Evolutionary conservation across 805 yeast species (phyloP).

Genomic region (Suhomyces sp.): DNA sequence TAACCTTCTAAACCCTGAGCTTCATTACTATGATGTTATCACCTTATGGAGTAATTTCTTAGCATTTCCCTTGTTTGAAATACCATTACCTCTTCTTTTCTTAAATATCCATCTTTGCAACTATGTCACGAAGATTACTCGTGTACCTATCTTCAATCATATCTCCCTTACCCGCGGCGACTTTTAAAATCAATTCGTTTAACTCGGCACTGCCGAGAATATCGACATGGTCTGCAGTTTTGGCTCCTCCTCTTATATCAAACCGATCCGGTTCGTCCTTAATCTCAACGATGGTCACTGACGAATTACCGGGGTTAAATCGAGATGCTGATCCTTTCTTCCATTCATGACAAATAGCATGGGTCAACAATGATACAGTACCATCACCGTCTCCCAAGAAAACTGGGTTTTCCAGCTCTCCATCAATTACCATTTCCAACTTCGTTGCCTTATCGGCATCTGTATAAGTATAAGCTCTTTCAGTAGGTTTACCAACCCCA

Average conservation of each 20-base stretch:
- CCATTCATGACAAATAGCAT: conserved; percentile 92
- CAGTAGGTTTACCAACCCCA: conserved; percentile 97
- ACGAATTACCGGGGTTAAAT: conserved; percentile 75
- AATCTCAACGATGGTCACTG: conserved; percentile 84
- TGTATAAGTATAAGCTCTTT: conserved; percentile 83
- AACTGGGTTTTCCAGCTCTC: conserved; percentile 63
- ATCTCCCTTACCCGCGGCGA: conserved; percentile 80
- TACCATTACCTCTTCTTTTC: no score
- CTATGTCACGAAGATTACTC: conserved; percentile 65
- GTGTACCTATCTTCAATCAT: conserved; percentile 57
- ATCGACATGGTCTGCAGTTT: conserved; percentile 97
- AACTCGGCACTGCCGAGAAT: conserved; percentile 90
- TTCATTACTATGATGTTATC: no score
- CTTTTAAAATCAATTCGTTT: conserved; percentile 78
- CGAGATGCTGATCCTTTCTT: conserved; percentile 56
- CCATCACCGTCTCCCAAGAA: conserved; percentile 93
- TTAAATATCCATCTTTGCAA: conserved; percentile 50
- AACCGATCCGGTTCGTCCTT: conserved; percentile 90
- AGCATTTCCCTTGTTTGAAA: no score
- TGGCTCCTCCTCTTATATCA: conserved; percentile 96
- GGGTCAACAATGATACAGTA: conserved; percentile 84
- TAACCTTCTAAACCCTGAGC: no score
- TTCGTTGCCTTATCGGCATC: conserved; percentile 53
- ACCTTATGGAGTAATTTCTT: no score
- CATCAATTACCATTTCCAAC: conserved; percentile 70